Conservation (phyloP, 805 yeast species). For the Candida sonorensis region DNA sequence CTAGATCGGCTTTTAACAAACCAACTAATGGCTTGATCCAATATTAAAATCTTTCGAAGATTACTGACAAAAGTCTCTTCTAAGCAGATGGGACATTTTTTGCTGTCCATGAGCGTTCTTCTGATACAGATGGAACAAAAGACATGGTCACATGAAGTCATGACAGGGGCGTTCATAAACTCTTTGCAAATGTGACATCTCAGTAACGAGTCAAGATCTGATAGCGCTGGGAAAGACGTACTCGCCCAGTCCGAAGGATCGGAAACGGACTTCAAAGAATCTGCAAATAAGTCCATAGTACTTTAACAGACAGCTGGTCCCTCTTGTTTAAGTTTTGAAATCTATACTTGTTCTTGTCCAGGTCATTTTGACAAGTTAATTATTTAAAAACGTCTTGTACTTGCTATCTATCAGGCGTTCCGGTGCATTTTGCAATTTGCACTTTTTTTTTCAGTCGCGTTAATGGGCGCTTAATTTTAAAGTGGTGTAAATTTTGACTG, state of each 20-base stretch:
- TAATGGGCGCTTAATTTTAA: too few relatives aligned
- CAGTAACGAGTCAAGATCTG: constrained; percentile 60
- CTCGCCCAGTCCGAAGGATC: constrained; percentile 70
- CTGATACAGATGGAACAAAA: constrained; percentile 87
- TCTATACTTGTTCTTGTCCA: too few relatives aligned
- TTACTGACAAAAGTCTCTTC: constrained; percentile 63
- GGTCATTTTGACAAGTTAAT: too few relatives aligned
- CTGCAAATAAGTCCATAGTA: constrained; percentile 15
- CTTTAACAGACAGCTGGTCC: too few relatives aligned
- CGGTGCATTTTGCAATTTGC: too few relatives aligned
- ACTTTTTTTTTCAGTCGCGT: too few relatives aligned
- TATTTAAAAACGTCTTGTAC: too few relatives aligned
- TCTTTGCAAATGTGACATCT: constrained; percentile 90
- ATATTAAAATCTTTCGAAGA: constrained; percentile 54
- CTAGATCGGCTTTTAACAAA: constrained; percentile 37
- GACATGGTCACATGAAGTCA: constrained; percentile 81
- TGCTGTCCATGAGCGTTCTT: constrained; percentile 51
- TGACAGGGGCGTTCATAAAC: constrained; percentile 67
- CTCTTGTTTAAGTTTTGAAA: background rate
- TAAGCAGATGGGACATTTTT: constrained; percentile 74
- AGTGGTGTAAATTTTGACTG: too few relatives aligned
- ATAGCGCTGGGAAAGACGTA: constrained; percentile 48
- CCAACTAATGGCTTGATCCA: constrained; percentile 66
- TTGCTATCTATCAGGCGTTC: too few relatives aligned
- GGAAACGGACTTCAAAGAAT: constrained; percentile 29